Conservation (phyloP, 2,329 filamentous ascomycete genomes). For the Lachnellula willkommii region DNA sequence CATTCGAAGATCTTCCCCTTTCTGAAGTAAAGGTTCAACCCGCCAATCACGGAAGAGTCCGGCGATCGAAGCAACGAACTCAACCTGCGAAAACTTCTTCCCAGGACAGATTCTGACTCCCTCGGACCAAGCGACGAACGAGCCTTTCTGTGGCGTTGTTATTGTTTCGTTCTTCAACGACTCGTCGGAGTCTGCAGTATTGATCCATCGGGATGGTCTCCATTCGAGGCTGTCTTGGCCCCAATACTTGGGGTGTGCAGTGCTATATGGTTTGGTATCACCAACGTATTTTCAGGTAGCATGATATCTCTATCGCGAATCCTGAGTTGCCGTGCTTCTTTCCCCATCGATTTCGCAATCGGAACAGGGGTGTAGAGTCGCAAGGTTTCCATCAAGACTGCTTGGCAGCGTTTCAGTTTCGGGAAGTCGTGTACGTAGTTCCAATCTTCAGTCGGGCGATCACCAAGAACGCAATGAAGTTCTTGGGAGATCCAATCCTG, state of each 20-base stretch:
- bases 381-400: not conserved
- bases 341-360: conserved; percentile 42
- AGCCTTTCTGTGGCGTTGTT: conserved; percentile 2
- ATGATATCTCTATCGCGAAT: conserved; percentile 5
- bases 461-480: conserved; percentile 32
- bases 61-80: conserved; percentile 12
- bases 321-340: conserved; percentile 7
- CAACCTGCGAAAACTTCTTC: conserved; percentile 15
- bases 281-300: conserved; percentile 30
- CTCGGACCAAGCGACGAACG: conserved; percentile 15
- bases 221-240: not conserved
- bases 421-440: not conserved
- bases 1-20: not conserved
- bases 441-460: not conserved
- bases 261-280: conserved; percentile 27
- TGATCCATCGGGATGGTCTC: not conserved
- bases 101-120: conserved; percentile 13
- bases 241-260: conserved; percentile 7
- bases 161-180: not conserved
- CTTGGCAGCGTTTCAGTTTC: conserved; percentile 1
- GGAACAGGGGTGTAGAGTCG: conserved; percentile 45
- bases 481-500: conserved; percentile 63
- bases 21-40: not conserved
- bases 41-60: conserved; percentile 1
- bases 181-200: not conserved